phyloP scores from a whole-genome alignment of 2,329 filamentous ascomycete genomes.

The Xylariaceae sp. region DNA sequence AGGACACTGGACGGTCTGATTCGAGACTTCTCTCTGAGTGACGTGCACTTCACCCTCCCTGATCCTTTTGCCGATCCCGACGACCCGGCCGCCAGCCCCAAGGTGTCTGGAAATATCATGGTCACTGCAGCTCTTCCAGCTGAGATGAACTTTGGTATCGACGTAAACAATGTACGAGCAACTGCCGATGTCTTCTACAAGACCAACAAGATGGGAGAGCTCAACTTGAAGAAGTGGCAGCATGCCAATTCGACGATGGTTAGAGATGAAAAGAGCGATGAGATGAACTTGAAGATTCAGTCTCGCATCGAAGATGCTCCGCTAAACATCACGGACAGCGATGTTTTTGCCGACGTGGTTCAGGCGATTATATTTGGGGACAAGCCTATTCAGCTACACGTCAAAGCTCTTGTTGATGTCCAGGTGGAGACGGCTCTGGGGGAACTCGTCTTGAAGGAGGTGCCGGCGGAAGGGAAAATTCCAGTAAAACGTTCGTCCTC shows the following conservation, averaged over 20 bases:
- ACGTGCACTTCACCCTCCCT: conserved; percentile 83
- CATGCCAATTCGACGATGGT: conserved; percentile 72
- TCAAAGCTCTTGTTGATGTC: conserved; percentile 78
- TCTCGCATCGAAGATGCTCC: conserved; percentile 75
- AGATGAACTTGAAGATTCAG: conserved; percentile 64
- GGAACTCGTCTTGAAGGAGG: conserved; percentile 70
- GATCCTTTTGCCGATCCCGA: conserved; percentile 72
- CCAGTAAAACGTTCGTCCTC: conserved; percentile 87
- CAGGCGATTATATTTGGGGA: conserved; percentile 72
- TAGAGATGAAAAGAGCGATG: conserved; percentile 50
- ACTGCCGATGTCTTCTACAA: conserved; percentile 77
- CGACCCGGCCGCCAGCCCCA: conserved; percentile 66
- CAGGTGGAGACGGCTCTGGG: conserved; percentile 78
- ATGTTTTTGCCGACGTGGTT: conserved; percentile 76
- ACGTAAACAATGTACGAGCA: conserved; percentile 71
- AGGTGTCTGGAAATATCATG: conserved; percentile 75
- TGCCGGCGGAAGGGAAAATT: conserved; percentile 80
- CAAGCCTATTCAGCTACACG: conserved; percentile 62
- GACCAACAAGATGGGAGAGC: conserved; percentile 68
- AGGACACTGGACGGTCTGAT: conserved; percentile 76
- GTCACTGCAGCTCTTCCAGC: conserved; percentile 74
- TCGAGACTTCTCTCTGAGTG: conserved; percentile 77
- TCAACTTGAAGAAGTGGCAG: conserved; percentile 80
- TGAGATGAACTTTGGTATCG: conserved; percentile 80
- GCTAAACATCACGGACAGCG: conserved; percentile 72